Evolutionary conservation across 1,284 basidiomycete genomes (phyloP).

Genomic region (Apiotrichum siamense): DNA sequence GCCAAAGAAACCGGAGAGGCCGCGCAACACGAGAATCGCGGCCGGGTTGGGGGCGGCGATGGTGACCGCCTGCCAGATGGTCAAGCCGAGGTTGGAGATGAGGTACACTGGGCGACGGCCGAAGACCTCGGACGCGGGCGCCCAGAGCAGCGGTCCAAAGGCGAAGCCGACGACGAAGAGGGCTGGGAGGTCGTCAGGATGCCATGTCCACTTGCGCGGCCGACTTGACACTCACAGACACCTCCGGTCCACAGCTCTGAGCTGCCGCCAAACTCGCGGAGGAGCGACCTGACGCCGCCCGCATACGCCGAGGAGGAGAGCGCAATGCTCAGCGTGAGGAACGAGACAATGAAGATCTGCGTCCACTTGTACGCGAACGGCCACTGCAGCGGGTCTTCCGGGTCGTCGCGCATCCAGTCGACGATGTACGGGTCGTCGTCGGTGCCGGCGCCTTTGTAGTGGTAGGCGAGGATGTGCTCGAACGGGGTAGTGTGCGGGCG

Average conservation of each 20-base stretch:
- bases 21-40: constrained; percentile 48
- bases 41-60: constrained; percentile 45
- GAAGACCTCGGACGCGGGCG: constrained; percentile 32
- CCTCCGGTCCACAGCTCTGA: no score
- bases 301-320: no score
- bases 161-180: constrained; percentile 20
- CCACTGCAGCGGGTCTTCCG: constrained; percentile 33
- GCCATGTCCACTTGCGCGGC: constrained; percentile 6
- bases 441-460: constrained; percentile 45
- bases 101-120: constrained; percentile 46
- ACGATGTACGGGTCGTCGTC: constrained; percentile 46
- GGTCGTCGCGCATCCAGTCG: constrained; percentile 23
- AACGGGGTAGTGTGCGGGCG: constrained; percentile 47
- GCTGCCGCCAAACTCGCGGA: no score
- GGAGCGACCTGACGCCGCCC: no score
- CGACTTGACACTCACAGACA: neutral
- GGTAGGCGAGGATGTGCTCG: constrained; percentile 34
- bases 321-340: no score
- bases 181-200: no score
- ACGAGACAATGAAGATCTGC: no score
- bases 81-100: constrained; percentile 44
- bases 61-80: constrained; percentile 47
- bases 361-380: constrained; percentile 32
- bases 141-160: constrained; percentile 26
- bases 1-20: constrained; percentile 47